Percentiles rank a stretch among this genome's conserved stretches.
Evolutionary conservation across 73 alveolate species (phyloP).

Genomic region (Paramecium sonneborni): DNA sequence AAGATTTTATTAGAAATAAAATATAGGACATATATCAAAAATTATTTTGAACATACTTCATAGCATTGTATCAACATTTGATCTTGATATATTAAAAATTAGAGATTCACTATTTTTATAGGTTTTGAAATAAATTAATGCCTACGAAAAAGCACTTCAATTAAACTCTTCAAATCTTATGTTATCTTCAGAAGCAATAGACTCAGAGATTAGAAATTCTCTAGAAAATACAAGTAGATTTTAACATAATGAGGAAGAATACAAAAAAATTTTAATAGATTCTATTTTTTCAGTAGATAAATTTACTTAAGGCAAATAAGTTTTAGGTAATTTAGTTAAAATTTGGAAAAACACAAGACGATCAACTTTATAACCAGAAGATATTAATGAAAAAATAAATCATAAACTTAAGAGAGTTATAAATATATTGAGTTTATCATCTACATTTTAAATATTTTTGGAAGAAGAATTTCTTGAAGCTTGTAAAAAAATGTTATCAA

Average conservation of each 20-base stretch:
- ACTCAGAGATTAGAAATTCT: neutral
- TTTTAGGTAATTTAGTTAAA: neutral
- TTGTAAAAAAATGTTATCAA: neutral
- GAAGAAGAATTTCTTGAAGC: slow-evolving; percentile 16
- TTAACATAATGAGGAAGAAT: neutral
- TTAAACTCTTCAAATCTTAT: neutral
- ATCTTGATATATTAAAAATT: neutral
- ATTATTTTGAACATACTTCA: neutral
- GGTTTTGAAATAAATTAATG: neutral
- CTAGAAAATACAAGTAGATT: neutral
- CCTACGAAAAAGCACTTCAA: neutral
- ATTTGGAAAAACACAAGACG: neutral
- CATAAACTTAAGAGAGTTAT: slow-evolving; percentile 4
- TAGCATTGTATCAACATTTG: neutral
- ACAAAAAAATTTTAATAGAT: neutral
- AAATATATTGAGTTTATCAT: neutral
- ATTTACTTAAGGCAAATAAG: neutral
- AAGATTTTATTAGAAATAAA: neutral
- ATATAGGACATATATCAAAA: neutral
- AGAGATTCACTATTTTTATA: neutral
- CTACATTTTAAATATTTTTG: neutral
- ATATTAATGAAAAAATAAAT: slow-evolving; percentile 19
- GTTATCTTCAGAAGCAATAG: neutral
- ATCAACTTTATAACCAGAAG: neutral
- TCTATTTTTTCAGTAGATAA: neutral